phyloP scores from a whole-genome alignment of 2,329 filamentous ascomycete genomes.

The Diaporthe ampelina region DNA sequence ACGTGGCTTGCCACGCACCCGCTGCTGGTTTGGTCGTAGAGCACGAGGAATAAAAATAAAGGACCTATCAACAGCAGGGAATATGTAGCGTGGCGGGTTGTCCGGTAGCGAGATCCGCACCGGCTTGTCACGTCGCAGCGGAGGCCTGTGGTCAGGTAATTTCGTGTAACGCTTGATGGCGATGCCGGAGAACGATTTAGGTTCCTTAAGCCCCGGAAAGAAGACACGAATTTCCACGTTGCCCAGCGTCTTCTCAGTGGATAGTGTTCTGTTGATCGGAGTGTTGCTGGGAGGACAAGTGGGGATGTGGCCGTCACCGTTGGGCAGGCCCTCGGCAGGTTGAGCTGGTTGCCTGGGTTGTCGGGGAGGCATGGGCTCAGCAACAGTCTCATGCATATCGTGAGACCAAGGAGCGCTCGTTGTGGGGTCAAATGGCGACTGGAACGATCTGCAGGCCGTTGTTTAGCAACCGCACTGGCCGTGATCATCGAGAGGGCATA shows the following conservation, averaged over 20 bases:
- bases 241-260: conserved; percentile 85
- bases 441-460: conserved; percentile 54
- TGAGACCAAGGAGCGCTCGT: conserved; percentile 89
- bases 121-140: conserved; percentile 94
- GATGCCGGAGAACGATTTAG: conserved; percentile 80
- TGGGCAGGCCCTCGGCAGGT: conserved; percentile 64
- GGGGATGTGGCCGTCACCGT: conserved; percentile 68
- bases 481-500: background rate
- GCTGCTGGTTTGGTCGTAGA: conserved; percentile 91
- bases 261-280: conserved; percentile 82
- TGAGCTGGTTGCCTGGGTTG: conserved; percentile 57
- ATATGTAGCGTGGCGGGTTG: conserved; percentile 86
- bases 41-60: conserved; percentile 98
- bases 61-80: conserved; percentile 88
- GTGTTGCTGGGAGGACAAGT: conserved; percentile 71
- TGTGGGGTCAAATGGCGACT: conserved; percentile 69
- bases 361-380: conserved; percentile 58
- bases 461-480: conserved; percentile 33
- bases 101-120: conserved; percentile 92
- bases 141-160: conserved; percentile 93
- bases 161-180: conserved; percentile 93
- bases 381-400: conserved; percentile 88
- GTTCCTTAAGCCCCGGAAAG: conserved; percentile 80
- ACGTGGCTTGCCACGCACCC: conserved; percentile 79
- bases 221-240: conserved; percentile 88